Evolutionary conservation across 768 basidiomycete genomes (phyloP), one percentile per base, ranked within the genome.

Genomic region (Solioccasus polychromus): DNA sequence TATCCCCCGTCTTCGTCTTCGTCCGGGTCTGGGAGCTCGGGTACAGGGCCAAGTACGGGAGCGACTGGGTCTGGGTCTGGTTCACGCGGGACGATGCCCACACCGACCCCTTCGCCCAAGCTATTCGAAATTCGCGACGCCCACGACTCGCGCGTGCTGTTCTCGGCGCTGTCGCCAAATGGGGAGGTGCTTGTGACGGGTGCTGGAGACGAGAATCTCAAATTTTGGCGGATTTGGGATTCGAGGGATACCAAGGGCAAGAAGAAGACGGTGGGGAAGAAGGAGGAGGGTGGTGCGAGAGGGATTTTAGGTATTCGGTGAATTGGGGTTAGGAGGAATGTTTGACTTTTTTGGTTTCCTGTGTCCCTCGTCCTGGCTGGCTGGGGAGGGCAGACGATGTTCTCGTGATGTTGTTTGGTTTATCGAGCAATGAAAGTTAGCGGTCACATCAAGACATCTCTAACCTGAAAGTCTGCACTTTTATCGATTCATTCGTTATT

Each of bases 191-290:
- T 99, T 9, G 88, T 83, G 52, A 98, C 95, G 0, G 92, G 89
- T 8, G 92, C 91, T 2, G 88, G 88, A 0, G 96, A 98, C 60
- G 95, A 98, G 73, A 94, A 94, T 59, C 72, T 98, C 58, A 98
- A 97, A 73, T 95, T 95, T 68, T 95, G 93, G 93, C 80, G 82
- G 47, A 76, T 91, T 30, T 90, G 88, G 88, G 88, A 89, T 39
- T 65, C 75, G 32, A 73, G 69, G 8, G 70, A 68, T 52, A 29
- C 31, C 35, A 75, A 70, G 57, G 49, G 47, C 3, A 64, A 66
- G 30, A 59, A 58, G 47, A 64, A 65, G 56, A 50, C 49, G 26
- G 47, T 35, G n/a, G 40, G 52, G n/a, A 54, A 54, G 26, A 54
- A 62, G 47, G 73, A 73, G 34, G 69, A 71, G 32, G 66, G 61